Conservation (phyloP, 2,329 filamentous ascomycete genomes). For the Massarina eburnea region DNA sequence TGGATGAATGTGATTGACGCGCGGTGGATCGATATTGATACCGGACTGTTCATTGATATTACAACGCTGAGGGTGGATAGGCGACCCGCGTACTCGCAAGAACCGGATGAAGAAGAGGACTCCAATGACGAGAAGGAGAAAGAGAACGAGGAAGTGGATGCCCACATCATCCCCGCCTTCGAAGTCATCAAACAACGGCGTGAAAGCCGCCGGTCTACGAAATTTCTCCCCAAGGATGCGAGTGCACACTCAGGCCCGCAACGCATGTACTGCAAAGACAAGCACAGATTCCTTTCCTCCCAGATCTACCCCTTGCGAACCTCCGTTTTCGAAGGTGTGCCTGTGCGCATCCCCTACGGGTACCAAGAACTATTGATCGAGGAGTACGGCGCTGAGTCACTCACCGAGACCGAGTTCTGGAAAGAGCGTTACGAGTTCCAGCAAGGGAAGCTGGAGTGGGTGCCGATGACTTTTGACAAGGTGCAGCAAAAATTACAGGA, state of each 20-base stretch:
- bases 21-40: slow-evolving; percentile 62
- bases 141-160: neutral
- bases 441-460: slow-evolving; percentile 29
- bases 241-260: neutral
- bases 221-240: neutral
- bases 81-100: neutral
- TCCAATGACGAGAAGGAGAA: neutral
- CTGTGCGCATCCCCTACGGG: slow-evolving; percentile 58
- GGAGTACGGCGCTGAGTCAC: slow-evolving; percentile 56
- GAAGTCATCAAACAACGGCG: neutral
- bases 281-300: slow-evolving; percentile 55
- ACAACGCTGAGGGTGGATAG: slow-evolving; percentile 56
- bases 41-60: slow-evolving; percentile 64
- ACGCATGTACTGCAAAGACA: slow-evolving; percentile 54
- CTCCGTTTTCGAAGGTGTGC: slow-evolving; percentile 55
- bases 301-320: slow-evolving; percentile 61
- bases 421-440: slow-evolving; percentile 47
- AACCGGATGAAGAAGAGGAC: no score
- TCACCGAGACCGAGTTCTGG: slow-evolving; percentile 49
- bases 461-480: slow-evolving; percentile 5
- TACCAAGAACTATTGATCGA: slow-evolving; percentile 57
- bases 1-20: slow-evolving; percentile 60
- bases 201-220: neutral
- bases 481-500: neutral
- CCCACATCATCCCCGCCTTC: neutral